These are phyloP conservation scores for Metarhizium sp. DNA, from an alignment of 2,329 filamentous ascomycete genomes.

Conservation along the genomic window DNA sequence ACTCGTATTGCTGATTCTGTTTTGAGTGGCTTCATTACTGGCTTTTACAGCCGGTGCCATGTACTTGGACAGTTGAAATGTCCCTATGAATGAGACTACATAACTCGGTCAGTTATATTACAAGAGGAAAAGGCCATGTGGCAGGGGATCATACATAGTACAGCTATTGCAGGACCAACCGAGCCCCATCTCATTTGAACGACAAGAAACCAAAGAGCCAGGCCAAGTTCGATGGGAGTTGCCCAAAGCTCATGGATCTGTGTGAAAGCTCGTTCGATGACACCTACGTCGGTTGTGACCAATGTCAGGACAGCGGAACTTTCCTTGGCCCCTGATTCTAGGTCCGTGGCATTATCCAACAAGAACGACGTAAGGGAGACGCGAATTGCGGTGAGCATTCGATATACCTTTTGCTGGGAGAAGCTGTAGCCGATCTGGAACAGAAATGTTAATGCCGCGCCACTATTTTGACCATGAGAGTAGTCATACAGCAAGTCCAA, in stretches of 20 bases:
- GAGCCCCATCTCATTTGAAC: constrained; percentile 35
- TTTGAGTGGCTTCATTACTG: constrained; percentile 20
- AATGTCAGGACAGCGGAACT: constrained; percentile 30
- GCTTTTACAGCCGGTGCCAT: constrained; percentile 4
- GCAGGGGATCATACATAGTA: constrained; percentile 7
- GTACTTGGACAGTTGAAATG: background rate
- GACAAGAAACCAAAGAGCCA: constrained; percentile 37
- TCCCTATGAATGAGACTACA: background rate
- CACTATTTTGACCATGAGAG: background rate
- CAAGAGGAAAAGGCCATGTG: background rate
- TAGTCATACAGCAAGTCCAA: constrained; percentile 8
- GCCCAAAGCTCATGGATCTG: constrained; percentile 32
- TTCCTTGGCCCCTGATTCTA: constrained; percentile 18
- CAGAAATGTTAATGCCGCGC: background rate
- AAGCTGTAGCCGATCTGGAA: constrained; percentile 10
- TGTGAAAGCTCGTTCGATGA: constrained; percentile 24
- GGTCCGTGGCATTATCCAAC: constrained; percentile 15
- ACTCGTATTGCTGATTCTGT: constrained; percentile 17
- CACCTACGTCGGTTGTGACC: constrained; percentile 35
- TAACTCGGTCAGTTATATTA: background rate
- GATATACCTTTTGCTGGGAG: constrained; percentile 16
- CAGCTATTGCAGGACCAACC: constrained; percentile 31
- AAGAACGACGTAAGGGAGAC: constrained; percentile 18
- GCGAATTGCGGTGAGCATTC: constrained; percentile 20
- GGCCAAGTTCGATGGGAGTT: constrained; percentile 28